These are phyloP conservation scores for Postia placenta DNA, from an alignment of 768 basidiomycete species.

Conservation along the genomic window DNA sequence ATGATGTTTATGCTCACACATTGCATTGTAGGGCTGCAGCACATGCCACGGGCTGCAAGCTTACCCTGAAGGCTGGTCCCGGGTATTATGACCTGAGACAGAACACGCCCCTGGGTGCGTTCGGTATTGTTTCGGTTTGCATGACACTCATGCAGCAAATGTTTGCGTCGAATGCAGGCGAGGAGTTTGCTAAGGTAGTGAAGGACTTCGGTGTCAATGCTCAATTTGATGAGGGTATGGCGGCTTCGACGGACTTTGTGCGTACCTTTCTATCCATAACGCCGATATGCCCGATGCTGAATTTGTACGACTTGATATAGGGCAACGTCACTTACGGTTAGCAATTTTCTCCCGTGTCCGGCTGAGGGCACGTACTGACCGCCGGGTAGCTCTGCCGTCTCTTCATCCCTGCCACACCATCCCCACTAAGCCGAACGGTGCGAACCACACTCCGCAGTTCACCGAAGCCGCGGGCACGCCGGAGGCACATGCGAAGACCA, in stretches of 20 bases:
- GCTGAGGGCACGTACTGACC: not conserved
- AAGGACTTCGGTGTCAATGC: conserved; percentile 38
- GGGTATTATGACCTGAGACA: conserved; percentile 28
- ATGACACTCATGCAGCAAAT: not conserved
- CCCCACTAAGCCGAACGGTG: conserved; percentile 61
- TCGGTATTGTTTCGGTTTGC: not conserved
- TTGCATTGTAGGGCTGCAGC: conserved; percentile 50
- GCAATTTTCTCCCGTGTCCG: conserved; percentile 18
- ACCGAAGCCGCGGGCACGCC: conserved; percentile 49
- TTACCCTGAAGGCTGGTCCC: conserved; percentile 18
- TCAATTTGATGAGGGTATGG: conserved; percentile 28
- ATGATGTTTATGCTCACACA: conserved; percentile 9
- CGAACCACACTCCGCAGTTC: conserved; percentile 74
- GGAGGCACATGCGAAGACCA: conserved; percentile 57
- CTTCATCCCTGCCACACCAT: conserved; percentile 35
- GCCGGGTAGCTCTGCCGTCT: conserved; percentile 17
- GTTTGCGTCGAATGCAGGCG: conserved; percentile 30
- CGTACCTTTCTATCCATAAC: conserved; percentile 23
- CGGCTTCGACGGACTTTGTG: conserved; percentile 77
- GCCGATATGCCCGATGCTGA: conserved; percentile 5
- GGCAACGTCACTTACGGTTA: conserved; percentile 69
- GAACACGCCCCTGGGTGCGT: conserved; percentile 26
- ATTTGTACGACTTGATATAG: conserved; percentile 38
- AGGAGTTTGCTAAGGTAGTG: conserved; percentile 44
- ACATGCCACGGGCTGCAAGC: conserved; percentile 39